phyloP scores from a whole-genome alignment of 2,329 filamentous ascomycete genomes.

The Madurella fahalii region DNA sequence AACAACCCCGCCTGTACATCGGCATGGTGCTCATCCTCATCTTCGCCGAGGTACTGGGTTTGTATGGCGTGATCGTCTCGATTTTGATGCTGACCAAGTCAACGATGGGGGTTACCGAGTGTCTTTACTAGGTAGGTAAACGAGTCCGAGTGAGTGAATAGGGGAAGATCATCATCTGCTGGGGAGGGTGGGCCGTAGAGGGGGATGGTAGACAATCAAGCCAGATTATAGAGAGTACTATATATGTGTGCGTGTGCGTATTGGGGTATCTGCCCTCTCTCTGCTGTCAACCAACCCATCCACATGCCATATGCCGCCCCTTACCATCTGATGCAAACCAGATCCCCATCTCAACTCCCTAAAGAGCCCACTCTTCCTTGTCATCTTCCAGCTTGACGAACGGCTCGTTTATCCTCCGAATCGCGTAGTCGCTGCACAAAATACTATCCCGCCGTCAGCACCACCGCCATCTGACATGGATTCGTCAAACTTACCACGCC shows the following conservation, averaged over 20 bases:
- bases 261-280: background rate
- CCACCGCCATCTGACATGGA: background rate
- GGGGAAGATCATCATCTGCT: background rate
- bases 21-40: constrained; percentile 99
- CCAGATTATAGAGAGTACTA: too few species aligned
- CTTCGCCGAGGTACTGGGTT: constrained; percentile 95
- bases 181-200: background rate
- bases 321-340: background rate
- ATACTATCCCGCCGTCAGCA: constrained; percentile 53
- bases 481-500: constrained; percentile 62
- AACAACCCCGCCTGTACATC: constrained; percentile 83
- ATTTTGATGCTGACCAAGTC: constrained; percentile 47
- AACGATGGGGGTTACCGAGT: constrained; percentile 36
- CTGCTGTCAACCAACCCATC: background rate
- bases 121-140: constrained; percentile 28
- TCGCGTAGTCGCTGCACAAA: constrained; percentile 89
- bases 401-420: constrained; percentile 89
- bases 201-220: too few species aligned
- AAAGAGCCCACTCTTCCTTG: constrained; percentile 69
- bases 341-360: background rate
- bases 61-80: constrained; percentile 44
- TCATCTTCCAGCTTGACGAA: constrained; percentile 75
- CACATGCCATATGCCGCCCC: background rate
- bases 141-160: background rate
- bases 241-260: too few species aligned